Evolutionary conservation across 1,139 yeast species (phyloP), one percentile per base, ranked within the genome.

Genomic region (Pichia sp.): DNA sequence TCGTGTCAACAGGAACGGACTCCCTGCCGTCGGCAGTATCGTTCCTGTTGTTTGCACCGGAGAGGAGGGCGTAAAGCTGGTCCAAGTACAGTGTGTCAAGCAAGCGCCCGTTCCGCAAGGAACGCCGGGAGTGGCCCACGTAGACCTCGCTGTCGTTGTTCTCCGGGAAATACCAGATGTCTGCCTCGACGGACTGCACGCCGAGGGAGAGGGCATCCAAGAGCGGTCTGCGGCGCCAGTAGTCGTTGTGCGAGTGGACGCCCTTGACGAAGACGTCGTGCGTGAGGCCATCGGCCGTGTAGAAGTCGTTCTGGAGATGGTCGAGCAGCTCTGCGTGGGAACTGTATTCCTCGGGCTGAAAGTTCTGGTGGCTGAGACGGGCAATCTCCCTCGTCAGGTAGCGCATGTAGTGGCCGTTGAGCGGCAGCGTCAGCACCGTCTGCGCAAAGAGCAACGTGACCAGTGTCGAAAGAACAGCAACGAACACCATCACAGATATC

Each of bases 191-290:
- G 48, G 88, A 80, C 47, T 73, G 73, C 25, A 79, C 76, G 1
- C 91, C 93, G 28, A 70, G 66, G 13, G 74, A 69, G 37, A 85
- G 66, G 0, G 90, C 91, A 55, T 82, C 85, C 53, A 79, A 72
- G 9, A 86, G 70, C 0, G 93, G 93, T 4, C 70, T 64, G 2
- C 65, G 58, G 58, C 91, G 70, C 89, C 88, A 83, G 65, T 86
- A 86, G 63, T 86, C 93, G 62, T 85, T 86, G 63, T 86, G 93
- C 0, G 89, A 82, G 61, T 85, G 93, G 21, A 84, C 71, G 7
- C 55, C 52, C 39, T 60, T 62, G 18, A 64, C 58, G 8, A 54
- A 49, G 1, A 55, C 57, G 41, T 64, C 59, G 19, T 57, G 56
- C 3, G 67, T 64, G 7, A 63, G 50, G 2, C 58, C 58, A 5